phyloP scores from a whole-genome alignment of 1,284 basidiomycete species.

The Rhodotorula sp. region DNA sequence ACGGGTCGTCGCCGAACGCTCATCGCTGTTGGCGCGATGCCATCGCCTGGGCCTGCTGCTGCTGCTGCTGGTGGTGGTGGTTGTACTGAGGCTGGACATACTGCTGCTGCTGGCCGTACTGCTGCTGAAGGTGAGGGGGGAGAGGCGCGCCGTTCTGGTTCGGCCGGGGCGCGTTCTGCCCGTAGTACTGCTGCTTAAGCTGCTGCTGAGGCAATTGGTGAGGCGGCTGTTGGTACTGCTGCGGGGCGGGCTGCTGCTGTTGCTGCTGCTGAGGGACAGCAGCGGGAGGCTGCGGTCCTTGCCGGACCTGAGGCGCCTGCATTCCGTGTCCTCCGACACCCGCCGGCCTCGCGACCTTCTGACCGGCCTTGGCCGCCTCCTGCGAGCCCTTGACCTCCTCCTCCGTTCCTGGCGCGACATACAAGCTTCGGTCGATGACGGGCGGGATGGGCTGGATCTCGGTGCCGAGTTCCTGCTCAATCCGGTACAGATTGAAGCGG shows the following conservation, averaged over 20 bases:
- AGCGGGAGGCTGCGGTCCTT: constrained; percentile 8
- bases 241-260: background rate
- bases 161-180: constrained; percentile 5
- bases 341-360: constrained; percentile 6
- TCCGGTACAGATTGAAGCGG: constrained; percentile 93
- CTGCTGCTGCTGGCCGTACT: background rate
- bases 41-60: constrained; percentile 14
- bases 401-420: constrained; percentile 38
- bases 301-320: constrained; percentile 22
- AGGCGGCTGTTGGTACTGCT: constrained; percentile 16
- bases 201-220: background rate
- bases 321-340: constrained; percentile 33
- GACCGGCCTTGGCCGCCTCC: constrained; percentile 1
- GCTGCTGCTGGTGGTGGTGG: constrained; percentile 25
- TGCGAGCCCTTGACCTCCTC: constrained; percentile 16
- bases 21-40: background rate
- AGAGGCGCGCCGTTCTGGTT: constrained; percentile 2
- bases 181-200: constrained; percentile 8
- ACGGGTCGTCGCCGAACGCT: background rate
- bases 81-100: constrained; percentile 4
- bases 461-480: constrained; percentile 96
- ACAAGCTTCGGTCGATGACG: constrained; percentile 46
- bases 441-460: constrained; percentile 96
- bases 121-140: background rate
- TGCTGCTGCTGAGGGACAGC: constrained; percentile 1